Base-by-base conservation (phyloP, 2,329 filamentous ascomycete genomes). In the Aureobasidium melanogenum region DNA sequence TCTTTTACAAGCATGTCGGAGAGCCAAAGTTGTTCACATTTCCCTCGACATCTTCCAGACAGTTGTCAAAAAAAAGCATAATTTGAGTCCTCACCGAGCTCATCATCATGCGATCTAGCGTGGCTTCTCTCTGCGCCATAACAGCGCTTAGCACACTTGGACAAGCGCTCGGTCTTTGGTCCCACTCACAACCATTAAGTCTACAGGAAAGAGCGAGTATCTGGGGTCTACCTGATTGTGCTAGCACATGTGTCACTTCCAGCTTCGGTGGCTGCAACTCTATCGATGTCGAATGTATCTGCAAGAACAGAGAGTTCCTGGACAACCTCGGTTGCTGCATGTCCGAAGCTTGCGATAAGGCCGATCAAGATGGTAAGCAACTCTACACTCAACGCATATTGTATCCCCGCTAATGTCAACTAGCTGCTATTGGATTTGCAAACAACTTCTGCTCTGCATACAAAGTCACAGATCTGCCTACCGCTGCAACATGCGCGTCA, bases 341-440 rank as follows among this genome's bases (percentile, higher is more conserved):
- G 39, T 68, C 69, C 55, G 64, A 66, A 24, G 63, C 63, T 5
- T 78, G 76, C 65, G 63, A 63, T 57, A 48, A 66, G 2, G 56
- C 64, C 9, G 74, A 76, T 44, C 70, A 72, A 66, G 58, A 67
- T 4, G 62, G 73, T 76, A 19, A 5, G 22, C 5, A n/a, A 17
- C 36, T 34, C 1, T 15, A n/a, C 47, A 8, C 1, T 15, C 5
- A 22, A 9, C 2, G 5, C 7, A n/a, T 7, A 3, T 10, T 8
- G 14, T 19, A n/a, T 8, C 22, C n/a, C 3, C 19, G 19, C 43
- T 24, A 9, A 34, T 24, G 6, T 64, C 26, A 15, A 22, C 1
- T 26, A 79, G 77, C 68, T 43, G 75, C 73, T 28, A 75, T 77
- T 63, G 63, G 67, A 14, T 76, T 77, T 64, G 77, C 77, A 55